Evolutionary conservation across 116 monocot species (phyloP), one percentile per base, ranked within the genome.

Genomic region (Trichopus zeylanicus): DNA sequence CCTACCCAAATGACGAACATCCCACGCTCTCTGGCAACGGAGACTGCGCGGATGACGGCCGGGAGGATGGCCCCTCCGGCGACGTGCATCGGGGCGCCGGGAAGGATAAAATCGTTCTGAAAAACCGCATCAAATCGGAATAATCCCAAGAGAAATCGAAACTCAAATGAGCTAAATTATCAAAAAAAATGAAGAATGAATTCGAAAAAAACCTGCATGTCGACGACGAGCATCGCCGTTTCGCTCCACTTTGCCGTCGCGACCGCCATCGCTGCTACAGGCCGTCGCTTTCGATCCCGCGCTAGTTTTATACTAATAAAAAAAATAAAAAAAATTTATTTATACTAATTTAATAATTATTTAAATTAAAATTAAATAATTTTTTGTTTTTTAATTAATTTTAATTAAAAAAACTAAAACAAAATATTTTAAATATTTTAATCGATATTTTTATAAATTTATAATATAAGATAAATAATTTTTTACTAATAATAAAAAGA

Each of bases 171-270:
- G 34, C 5, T 5, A 48, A 16, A 48, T 16, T 1, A n/a, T 6
- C 0, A 48, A 22, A 48, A 16, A 2, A n/a, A 42, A 55, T 12
- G 0, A 33, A 9, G 24, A 48, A 61, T 34, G 19, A 31, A 28
- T 31, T 1, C 22, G 0, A 24, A 13, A 54, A 9, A 27, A 24
- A 34, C 94, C 84, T 97, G 97, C 97, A 97, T 97, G 61, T 91
- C 97, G 66, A 97, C 87, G 59, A 97, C 87, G 31, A 97, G 87
- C 79, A 97, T 68, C 57, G 91, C 97, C 54, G 97, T 84, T 26
- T 75, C 70, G 46, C 48, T 65, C 80, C 80, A 72, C 18, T 74
- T 76, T 8, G 56, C 38, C 25, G 69, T 26, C 31, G 73, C 48
- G 42, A 42, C n/a, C 42, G 4, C 42, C 12, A n/a, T n/a, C 12